Base-by-base conservation (phyloP, 2,329 filamentous ascomycete genomes). In the Penicillium aurantiogriseum region DNA sequence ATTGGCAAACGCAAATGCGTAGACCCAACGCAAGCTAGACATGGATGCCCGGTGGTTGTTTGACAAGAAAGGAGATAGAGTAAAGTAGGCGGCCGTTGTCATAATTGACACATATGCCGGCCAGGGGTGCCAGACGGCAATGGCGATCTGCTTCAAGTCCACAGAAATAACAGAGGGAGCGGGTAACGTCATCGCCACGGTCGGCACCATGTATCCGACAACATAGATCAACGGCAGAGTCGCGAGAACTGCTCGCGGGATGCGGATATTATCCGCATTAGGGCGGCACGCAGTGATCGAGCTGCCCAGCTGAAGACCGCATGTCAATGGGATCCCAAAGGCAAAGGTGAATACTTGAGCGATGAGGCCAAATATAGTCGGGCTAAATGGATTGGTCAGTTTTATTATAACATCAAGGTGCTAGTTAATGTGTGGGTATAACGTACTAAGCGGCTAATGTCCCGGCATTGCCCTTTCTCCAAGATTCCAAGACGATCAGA, bases 121-220 rank as follows among this genome's bases (percentile, higher is more conserved):
- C 69, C 81, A 83, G 4, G 75, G 69, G 60, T 83, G 80, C 79
- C 81, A 83, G 45, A 79, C 61, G 1, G 79, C 78, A 27, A 81
- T 79, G 55, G 77, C 74, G 23, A 71, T 70, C 63, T 83, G 81
- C 60, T 81, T 82, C 13, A 71, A 69, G n/a, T 74, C 68, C 17
- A 74, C 64, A 2, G 73, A 72, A 15, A 80, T 61, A 1, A 73
- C 23, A 0, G 64, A 65, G 0, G 79, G 79, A 2, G 74, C 69
- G 1, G 79, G 78, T 5, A 82, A 66, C 11, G 71, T 65, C 72
- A 82, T 77, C 4, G 78, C 60, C 23, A 77, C 54, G 0, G 76
- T 73, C 0, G 81, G 81, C 2, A 81, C 45, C 39, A 79, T 62
- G 61, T 76, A 83, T 8, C 77, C 77, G 2, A 81, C 38, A 0